Evolutionary conservation across 1,284 basidiomycete species (phyloP).

Genomic region (Puccinia novopanici): DNA sequence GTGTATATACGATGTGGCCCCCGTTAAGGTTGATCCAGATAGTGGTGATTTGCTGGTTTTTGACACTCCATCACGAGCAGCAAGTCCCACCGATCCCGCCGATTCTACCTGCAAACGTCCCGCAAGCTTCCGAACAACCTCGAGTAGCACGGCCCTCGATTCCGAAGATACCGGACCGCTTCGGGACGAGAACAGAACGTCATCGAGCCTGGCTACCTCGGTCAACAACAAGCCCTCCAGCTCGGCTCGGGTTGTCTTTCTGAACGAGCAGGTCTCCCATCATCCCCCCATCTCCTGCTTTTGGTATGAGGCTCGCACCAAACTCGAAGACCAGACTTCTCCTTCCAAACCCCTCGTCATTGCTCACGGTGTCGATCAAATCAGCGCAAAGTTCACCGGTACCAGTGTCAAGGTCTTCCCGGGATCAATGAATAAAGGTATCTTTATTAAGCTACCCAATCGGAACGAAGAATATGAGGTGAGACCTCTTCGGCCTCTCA

Average conservation of each 20-base stretch:
- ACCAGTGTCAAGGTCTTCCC: constrained; percentile 68
- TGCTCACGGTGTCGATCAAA: constrained; percentile 72
- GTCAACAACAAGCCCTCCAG: constrained; percentile 66
- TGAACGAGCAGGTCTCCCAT: constrained; percentile 77
- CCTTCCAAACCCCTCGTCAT: constrained; percentile 37
- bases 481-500: constrained; percentile 23
- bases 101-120: constrained; percentile 33
- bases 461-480: constrained; percentile 76
- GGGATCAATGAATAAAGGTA: constrained; percentile 80
- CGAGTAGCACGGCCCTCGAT: constrained; percentile 3
- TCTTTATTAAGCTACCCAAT: constrained; percentile 75
- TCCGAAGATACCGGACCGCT: not conserved
- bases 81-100: not conserved
- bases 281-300: too few relatives aligned
- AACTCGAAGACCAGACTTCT: constrained; percentile 1
- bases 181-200: not conserved
- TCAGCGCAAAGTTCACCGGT: constrained; percentile 70
- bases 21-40: constrained; percentile 5
- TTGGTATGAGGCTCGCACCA: constrained; percentile 64
- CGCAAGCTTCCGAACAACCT: not conserved
- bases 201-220: not conserved
- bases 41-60: constrained; percentile 19
- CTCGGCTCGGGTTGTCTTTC: constrained; percentile 64
- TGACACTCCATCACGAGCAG: not conserved
- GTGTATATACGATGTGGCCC: constrained; percentile 46